Base-by-base conservation (phyloP, 2,329 filamentous ascomycete genomes). In the Penicillium sclerotiorum region DNA sequence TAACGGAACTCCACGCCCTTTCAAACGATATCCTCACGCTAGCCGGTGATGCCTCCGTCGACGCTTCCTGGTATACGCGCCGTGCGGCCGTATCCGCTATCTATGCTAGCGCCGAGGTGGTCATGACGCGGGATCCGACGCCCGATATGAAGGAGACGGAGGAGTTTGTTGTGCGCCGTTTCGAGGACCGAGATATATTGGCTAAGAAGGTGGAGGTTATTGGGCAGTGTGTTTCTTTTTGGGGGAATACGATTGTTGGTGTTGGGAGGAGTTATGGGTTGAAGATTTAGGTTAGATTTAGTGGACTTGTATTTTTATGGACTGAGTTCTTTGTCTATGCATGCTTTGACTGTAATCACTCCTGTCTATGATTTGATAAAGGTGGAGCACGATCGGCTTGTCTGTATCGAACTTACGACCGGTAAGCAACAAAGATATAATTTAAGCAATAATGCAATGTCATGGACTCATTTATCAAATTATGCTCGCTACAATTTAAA, bases 11-110 rank as follows among this genome's bases (percentile, higher is more conserved):
- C 4, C 85, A 88, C 35, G 78, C 82, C 42, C 83, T 99, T 4
- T 82, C 88, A n/a, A 93, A 96, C 69, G 94, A 99, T 70, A 95
- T 99, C 44, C 89, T 88, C 80, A 91, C 88, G 64, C 82, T 96
- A 4, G 84, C 93, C 0, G 90, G 90, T 43, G 94, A 97, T 70
- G 78, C 75, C 18, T 82, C 86, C 18, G 89, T 96, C 52, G 92
- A 97, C 70, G 82, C 84, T 4, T 86, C 85, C 4, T 99, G 94
- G 94, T 99, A 99, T 62, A 85, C 85, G 2, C 88, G 87, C 67
- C 79, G 86, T 3, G 78, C 83, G 8, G 80, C 78, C 0, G 69
- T 89, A 20, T 79, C 82, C 1, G 79, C 80, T 2, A 78, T 89
- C n/a, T 90, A 89, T 65, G 90, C 90, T 44, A 84, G 86, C 27